Evolutionary conservation across 208 protist genomes (phyloP), one percentile per base, ranked within the genome.

Genomic region (Porcisia deanei): DNA sequence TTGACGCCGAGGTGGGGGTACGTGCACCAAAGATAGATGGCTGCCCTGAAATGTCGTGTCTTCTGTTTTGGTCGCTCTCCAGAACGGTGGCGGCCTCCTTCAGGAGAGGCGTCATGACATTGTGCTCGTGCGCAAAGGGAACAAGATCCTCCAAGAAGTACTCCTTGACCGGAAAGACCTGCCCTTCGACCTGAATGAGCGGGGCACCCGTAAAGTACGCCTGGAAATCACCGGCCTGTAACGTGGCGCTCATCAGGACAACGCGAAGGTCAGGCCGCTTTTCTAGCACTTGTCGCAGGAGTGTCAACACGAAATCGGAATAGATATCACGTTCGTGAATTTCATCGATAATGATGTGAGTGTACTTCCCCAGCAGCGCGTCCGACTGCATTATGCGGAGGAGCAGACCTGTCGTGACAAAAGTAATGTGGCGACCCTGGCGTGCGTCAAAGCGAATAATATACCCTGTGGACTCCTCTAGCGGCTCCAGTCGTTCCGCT

Each of bases 291-390:
- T 94, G 88, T 83, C 99, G 97, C 58, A 99, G 80, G n/a, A 99
- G 81, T n/a, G 98, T 96, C 70, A 99, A 98, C 0, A 99, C 83
- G 64, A 99, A 99, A 84, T 99, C 99, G 0, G 99, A 99, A 84
- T 98, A 88, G 54, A 99, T 96, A 60, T 99, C 99, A 22, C 99
- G 88, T 85, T 99, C 99, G 85, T 99, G 99, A 7, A 99, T 99
- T 87, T 99, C 99, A 91, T 99, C 99, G 41, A 99, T 94, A 75
- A 99, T 99, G 74, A 99, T 86, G 65, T 99, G 89, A 55, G 89
- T 94, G 85, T 99, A 99, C 67, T 98, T 94, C 20, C 72, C 68
- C 49, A 99, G 79, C 18, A 80, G 47, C 14, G 95, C 82, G 63
- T 98, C 91, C 16, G 81, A 66, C 45, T 99, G 87, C 66, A 98